Evolutionary conservation across 2,329 filamentous ascomycete genomes (phyloP).

Genomic region (Botryosphaeria dothidea): DNA sequence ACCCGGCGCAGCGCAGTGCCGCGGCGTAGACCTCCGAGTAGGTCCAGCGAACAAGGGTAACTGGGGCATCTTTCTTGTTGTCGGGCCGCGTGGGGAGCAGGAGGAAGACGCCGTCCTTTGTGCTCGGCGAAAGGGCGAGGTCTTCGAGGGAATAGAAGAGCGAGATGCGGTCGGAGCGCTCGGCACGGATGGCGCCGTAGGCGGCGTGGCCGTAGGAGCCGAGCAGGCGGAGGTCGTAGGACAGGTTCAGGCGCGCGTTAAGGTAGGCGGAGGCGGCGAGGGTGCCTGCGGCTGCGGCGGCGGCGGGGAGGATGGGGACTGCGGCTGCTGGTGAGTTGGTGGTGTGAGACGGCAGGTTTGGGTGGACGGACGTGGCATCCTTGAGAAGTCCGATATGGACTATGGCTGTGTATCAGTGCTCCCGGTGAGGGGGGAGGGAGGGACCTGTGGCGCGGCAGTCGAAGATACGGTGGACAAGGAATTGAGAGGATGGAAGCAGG

Average conservation of each 20-base stretch:
- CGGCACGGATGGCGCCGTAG: background rate
- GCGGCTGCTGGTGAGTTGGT: background rate
- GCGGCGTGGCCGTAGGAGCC: conserved; percentile 23
- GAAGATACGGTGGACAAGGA: background rate
- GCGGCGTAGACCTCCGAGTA: conserved; percentile 38
- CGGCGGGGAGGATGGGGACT: background rate
- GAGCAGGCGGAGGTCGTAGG: conserved; percentile 60
- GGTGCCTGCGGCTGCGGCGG: conserved; percentile 24
- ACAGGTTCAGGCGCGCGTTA: conserved; percentile 68
- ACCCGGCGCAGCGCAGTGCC: conserved; percentile 39
- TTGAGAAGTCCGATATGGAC: background rate
- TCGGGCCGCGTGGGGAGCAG: conserved; percentile 38
- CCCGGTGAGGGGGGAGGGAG: no score
- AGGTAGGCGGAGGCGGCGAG: conserved; percentile 58
- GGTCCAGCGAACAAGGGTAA: conserved; percentile 43
- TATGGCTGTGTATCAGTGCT: no score
- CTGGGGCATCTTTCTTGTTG: conserved; percentile 64
- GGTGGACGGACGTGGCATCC: conserved; percentile 4
- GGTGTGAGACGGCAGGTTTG: background rate
- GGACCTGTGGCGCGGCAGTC: background rate
- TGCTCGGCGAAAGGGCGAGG: conserved; percentile 22
- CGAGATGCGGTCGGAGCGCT: conserved; percentile 34
- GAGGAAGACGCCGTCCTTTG: background rate
- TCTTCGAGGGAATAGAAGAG: conserved; percentile 33
- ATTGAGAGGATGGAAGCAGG: background rate